Base-by-base conservation (phyloP, 768 basidiomycete species). In the Lactifluus subvellereus region DNA sequence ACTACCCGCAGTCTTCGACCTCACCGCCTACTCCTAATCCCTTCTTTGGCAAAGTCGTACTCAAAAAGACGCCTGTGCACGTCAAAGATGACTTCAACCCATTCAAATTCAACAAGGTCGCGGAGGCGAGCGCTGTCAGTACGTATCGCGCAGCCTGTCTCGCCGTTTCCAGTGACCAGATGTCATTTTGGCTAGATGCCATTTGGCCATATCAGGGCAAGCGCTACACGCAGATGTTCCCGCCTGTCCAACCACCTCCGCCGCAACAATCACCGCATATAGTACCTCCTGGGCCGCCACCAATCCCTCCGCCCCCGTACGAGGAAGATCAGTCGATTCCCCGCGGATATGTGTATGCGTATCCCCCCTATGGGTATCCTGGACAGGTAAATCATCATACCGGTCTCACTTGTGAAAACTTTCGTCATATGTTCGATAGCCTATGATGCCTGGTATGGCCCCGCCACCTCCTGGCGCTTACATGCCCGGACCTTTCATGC, bases 21-120 rank as follows among this genome's bases (percentile, higher is more conserved):
- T 68, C 75, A n/a, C 77, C 79, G 54, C 62, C 82, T 30, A 74
- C 80, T 10, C 84, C 86, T 37, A 91, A 97, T 71, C 88, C 92
- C 18, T 98, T 98, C 87, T 98, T 97, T 71, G 91, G 94, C 35
- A 79, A 84, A 35, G 87, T 88, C 40, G 72, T 78, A 20, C 82
- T 86, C 72, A 93, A 93, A 80, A 91, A 89, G 76, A 82, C 81
- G 3, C 80, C 84, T 27, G 88, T 95, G 40, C 88, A 92, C 71
- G 83, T 96, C 74, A 92, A 96, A 76, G 93, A 97, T 69, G 96
- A 98, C 72, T 99, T 99, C 72, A 97, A 95, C 73, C 94, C 96
- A 16, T 97, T 96, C 84, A 92, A 91, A 76, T 84, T 88, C 69
- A 82, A 83, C 71, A 91, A 91, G 72, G 85, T 94, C 32, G 82